These are phyloP conservation scores for Yamadazyma sp. DNA, from an alignment of 805 yeast species.

Conservation along the genomic window DNA sequence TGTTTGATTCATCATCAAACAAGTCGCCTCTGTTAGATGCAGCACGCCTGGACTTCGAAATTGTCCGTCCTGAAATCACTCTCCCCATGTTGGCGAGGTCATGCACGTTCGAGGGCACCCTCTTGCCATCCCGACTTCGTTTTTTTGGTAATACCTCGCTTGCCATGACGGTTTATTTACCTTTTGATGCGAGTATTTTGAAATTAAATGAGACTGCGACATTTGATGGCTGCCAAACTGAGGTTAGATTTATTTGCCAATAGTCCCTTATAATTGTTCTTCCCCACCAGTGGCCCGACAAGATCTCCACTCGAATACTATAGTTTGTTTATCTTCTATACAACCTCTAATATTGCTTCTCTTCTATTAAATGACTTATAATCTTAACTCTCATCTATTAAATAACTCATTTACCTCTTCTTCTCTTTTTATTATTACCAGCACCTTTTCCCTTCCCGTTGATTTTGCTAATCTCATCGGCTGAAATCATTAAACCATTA, in stretches of 20 bases:
- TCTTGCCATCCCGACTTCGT: slow-evolving; percentile 13
- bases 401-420: too few relatives aligned
- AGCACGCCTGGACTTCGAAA: slow-evolving; percentile 20
- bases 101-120: slow-evolving; percentile 18
- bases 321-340: too few relatives aligned
- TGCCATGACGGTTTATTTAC: too few relatives aligned
- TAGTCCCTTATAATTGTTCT: too few relatives aligned
- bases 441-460: slow-evolving; percentile 16
- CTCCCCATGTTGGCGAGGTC: slow-evolving; percentile 31
- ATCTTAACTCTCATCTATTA: neutral
- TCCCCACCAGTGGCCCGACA: too few relatives aligned
- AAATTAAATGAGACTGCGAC: too few relatives aligned
- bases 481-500: slow-evolving; percentile 73
- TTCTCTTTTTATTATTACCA: neutral
- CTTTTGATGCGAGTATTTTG: too few relatives aligned
- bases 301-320: too few relatives aligned
- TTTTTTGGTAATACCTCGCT: slow-evolving; percentile 28
- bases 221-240: too few relatives aligned
- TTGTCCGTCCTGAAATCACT: slow-evolving; percentile 25
- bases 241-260: too few relatives aligned
- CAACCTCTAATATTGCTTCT: too few relatives aligned
- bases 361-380: too few relatives aligned
- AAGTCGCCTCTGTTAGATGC: slow-evolving; percentile 20
- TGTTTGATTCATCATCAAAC: slow-evolving; percentile 21
- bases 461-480: slow-evolving; percentile 58